These are phyloP conservation scores for Dothiorella sarmentorum DNA, from an alignment of 2,329 filamentous ascomycete genomes.

Conservation along the genomic window DNA sequence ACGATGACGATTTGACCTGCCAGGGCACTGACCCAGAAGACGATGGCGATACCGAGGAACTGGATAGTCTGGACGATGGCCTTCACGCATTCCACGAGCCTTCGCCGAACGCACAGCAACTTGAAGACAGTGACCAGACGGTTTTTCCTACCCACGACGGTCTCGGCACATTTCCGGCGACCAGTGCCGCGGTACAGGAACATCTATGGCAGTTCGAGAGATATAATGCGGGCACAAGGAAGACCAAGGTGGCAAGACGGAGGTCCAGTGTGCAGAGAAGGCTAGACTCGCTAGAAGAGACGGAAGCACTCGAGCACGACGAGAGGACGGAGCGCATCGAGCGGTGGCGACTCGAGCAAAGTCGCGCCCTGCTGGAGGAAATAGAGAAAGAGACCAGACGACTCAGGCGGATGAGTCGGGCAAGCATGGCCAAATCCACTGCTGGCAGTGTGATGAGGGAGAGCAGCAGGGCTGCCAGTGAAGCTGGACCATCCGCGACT, in stretches of 20 bases:
- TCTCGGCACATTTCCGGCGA: constrained; percentile 76
- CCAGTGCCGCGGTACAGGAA: constrained; percentile 61
- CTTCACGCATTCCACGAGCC: constrained; percentile 77
- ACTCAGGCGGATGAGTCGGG: constrained; percentile 62
- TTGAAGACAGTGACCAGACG: constrained; percentile 58
- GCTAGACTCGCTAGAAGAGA: constrained; percentile 54
- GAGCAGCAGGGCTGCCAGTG: not conserved
- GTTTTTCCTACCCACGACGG: constrained; percentile 92
- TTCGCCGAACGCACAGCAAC: constrained; percentile 35
- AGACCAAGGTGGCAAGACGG: constrained; percentile 48
- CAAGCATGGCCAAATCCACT: constrained; percentile 40
- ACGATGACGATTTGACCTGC: constrained; percentile 42
- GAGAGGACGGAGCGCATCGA: constrained; percentile 85
- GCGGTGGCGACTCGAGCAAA: constrained; percentile 88
- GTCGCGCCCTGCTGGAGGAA: constrained; percentile 77
- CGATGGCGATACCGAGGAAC: constrained; percentile 67
- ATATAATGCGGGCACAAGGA: constrained; percentile 66
- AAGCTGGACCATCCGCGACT: constrained; percentile 34
- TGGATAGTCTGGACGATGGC: constrained; percentile 91
- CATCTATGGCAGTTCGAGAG: constrained; percentile 86
- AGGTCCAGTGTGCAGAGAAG: constrained; percentile 57
- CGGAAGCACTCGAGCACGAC: constrained; percentile 54
- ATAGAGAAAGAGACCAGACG: constrained; percentile 78
- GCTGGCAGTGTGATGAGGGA: not conserved
- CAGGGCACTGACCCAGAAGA: constrained; percentile 45